Evolutionary conservation across 768 basidiomycete genomes (phyloP).

Genomic region (Pulveroboletus sp.): DNA sequence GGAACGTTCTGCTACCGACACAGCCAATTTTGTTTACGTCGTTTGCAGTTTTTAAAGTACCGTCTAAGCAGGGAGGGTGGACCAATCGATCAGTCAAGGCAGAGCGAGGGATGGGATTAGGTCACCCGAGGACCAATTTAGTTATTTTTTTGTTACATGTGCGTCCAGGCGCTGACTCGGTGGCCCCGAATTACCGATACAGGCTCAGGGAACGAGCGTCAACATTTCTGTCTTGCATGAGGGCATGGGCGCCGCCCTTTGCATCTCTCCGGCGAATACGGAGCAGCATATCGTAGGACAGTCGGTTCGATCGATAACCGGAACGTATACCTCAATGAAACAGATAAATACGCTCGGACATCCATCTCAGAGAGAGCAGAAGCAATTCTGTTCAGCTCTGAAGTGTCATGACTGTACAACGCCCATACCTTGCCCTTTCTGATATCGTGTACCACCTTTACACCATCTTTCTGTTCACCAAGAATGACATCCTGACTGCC

Average conservation of each 20-base stretch:
- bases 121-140: too few species aligned
- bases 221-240: too few species aligned
- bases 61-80: neutral
- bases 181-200: too few species aligned
- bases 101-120: neutral
- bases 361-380: neutral
- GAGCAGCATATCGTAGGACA: too few species aligned
- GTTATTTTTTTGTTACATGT: too few species aligned
- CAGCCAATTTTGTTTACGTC: too few species aligned
- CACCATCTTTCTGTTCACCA: conserved; percentile 39
- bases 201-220: too few species aligned
- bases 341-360: conserved; percentile 2
- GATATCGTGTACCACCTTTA: conserved; percentile 23
- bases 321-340: neutral
- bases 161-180: too few species aligned
- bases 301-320: conserved; percentile 5
- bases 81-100: neutral
- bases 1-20: too few species aligned
- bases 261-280: neutral
- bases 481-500: conserved; percentile 44
- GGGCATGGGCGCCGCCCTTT: too few species aligned
- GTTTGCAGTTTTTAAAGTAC: too few species aligned
- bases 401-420: conserved; percentile 19
- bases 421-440: neutral
- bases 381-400: neutral